Conservation (phyloP, 768 basidiomycete genomes). For the Sutorius australiensis region DNA sequence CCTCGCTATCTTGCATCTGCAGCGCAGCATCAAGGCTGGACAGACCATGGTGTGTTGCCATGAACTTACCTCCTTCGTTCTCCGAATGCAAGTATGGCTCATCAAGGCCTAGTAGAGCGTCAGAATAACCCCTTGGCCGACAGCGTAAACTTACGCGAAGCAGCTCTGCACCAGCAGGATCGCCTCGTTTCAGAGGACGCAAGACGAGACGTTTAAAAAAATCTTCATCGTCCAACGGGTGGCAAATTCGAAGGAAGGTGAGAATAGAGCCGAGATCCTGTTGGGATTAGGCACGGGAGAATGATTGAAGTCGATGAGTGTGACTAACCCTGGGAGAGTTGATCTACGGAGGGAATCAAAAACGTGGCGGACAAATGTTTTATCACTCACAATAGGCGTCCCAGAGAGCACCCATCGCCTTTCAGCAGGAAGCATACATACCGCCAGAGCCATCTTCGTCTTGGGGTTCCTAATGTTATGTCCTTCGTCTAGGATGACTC, state of each 20-base stretch:
- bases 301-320: not conserved
- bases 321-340: conserved; percentile 65
- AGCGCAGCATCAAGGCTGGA: conserved; percentile 16
- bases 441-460: conserved; percentile 78
- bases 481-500: conserved; percentile 85
- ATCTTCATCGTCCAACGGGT: conserved; percentile 77
- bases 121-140: not conserved
- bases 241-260: conserved; percentile 81
- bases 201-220: conserved; percentile 77
- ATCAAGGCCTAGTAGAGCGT: conserved; percentile 55
- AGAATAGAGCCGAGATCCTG: conserved; percentile 87
- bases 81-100: conserved; percentile 72
- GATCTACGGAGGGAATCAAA: conserved; percentile 43
- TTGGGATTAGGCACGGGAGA: not conserved
- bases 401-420: conserved; percentile 80
- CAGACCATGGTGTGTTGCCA: not conserved
- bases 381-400: conserved; percentile 77
- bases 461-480: conserved; percentile 83
- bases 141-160: conserved; percentile 48
- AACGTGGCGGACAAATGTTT: not conserved
- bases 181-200: conserved; percentile 70
- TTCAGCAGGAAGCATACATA: conserved; percentile 59
- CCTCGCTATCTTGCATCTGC: conserved; percentile 81
- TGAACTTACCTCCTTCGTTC: conserved; percentile 69
- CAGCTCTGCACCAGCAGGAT: conserved; percentile 63